Conservation (phyloP, 2,329 filamentous ascomycete species). For the Pestalotiopsis sp. region DNA sequence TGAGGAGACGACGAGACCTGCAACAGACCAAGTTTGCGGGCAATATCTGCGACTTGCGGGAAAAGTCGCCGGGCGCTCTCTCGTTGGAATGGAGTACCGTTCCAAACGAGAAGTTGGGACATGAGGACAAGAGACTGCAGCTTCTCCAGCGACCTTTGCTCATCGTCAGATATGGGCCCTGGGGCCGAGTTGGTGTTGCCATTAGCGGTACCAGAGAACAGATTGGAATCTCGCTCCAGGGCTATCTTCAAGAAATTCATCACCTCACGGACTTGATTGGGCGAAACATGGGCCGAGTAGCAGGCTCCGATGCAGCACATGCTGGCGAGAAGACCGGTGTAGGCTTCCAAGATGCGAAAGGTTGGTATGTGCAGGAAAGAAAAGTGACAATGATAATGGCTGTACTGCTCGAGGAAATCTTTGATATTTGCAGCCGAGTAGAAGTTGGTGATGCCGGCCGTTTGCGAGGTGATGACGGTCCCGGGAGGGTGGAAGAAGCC, state of each 20-base stretch:
- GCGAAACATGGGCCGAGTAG: slow-evolving; percentile 65
- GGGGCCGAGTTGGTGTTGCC: slow-evolving; percentile 40
- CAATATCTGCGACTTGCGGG: slow-evolving; percentile 56
- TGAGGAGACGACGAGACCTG: slow-evolving; percentile 50
- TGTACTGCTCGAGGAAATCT: slow-evolving; percentile 71
- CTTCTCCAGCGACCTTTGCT: slow-evolving; percentile 59
- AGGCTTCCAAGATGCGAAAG: slow-evolving; percentile 66
- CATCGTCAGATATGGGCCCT: slow-evolving; percentile 23
- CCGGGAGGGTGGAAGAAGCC: slow-evolving; percentile 59
- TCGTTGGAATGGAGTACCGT: slow-evolving; percentile 67
- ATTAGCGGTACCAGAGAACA: slow-evolving; percentile 41
- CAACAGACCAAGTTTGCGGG: slow-evolving; percentile 58
- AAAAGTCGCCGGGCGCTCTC: slow-evolving; percentile 63
- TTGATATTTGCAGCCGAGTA: slow-evolving; percentile 70
- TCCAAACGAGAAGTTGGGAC: slow-evolving; percentile 67
- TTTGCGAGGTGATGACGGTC: slow-evolving; percentile 57
- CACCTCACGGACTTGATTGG: slow-evolving; percentile 66
- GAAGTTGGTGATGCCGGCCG: slow-evolving; percentile 57
- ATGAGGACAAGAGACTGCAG: slow-evolving; percentile 67
- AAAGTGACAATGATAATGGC: slow-evolving; percentile 74
- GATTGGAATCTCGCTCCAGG: slow-evolving; percentile 57
- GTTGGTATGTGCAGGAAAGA: slow-evolving; percentile 72
- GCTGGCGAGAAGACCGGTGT: slow-evolving; percentile 66
- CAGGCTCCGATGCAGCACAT: slow-evolving; percentile 77
- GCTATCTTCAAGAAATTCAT: slow-evolving; percentile 65